These are phyloP conservation scores for Mimosa bimucronata DNA, from an alignment of 306 rosid species.

Conservation along the genomic window DNA sequence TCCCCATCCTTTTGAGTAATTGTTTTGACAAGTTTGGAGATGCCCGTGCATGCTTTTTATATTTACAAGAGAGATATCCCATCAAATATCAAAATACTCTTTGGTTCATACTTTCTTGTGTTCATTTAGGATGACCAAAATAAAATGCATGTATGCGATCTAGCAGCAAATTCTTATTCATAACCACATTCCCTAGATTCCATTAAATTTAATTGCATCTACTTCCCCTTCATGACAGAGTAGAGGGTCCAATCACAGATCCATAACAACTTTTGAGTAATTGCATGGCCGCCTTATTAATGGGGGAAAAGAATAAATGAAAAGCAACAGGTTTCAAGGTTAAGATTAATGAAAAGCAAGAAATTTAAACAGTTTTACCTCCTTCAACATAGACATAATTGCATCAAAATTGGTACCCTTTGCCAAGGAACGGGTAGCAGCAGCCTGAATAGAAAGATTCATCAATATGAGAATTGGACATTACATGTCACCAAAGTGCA, in stretches of 20 bases:
- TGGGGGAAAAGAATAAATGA: background rate
- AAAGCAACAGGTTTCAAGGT: conserved; percentile 1
- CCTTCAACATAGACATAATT: conserved; percentile 81
- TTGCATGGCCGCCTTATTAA: conserved; percentile 20
- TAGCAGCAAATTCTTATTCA: background rate
- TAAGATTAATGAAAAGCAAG: conserved; percentile 21
- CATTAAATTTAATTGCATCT: background rate
- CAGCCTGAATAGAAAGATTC: conserved; percentile 67
- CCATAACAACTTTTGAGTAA: conserved; percentile 26
- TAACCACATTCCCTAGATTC: background rate
- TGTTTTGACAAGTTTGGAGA: conserved; percentile 17
- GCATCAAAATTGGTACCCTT: conserved; percentile 75
- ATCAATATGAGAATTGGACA: conserved; percentile 37
- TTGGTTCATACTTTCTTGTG: background rate
- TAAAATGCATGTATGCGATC: conserved; percentile 13
- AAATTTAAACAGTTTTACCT: conserved; percentile 54
- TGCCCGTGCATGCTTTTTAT: background rate
- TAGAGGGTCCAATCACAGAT: conserved; percentile 23
- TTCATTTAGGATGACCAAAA: conserved; percentile 8
- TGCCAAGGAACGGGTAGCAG: conserved; percentile 87
- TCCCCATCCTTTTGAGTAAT: conserved; percentile 16
- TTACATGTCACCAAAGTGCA: conserved; percentile 19
- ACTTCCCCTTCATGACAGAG: conserved; percentile 26
- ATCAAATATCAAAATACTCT: conserved; percentile 12
- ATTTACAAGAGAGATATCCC: background rate